Evolutionary conservation across 116 monocot genomes (phyloP).

Genomic region (Dioscorea cayenensis): DNA sequence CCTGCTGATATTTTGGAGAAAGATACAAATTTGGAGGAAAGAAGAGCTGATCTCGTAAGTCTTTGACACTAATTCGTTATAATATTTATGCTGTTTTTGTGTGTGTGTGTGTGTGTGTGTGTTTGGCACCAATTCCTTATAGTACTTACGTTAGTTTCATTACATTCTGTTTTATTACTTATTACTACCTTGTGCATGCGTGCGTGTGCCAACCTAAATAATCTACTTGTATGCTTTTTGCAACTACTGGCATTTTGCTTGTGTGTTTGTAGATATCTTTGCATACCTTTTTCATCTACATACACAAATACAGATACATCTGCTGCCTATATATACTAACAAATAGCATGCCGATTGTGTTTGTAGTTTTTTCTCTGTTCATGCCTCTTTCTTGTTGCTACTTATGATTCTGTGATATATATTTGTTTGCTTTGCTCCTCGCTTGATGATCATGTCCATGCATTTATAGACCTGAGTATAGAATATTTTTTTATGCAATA

Average conservation of each 20-base stretch:
- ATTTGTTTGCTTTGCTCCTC: background rate
- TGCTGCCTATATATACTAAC: background rate
- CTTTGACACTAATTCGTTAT: background rate
- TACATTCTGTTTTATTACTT: background rate
- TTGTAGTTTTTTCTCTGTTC: background rate
- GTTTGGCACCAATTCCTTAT: background rate
- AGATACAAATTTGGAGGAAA: slow-evolving; percentile 81
- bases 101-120: background rate
- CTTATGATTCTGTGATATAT: background rate
- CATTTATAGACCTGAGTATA: too few relatives aligned
- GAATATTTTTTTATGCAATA: too few relatives aligned
- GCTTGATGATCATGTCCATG: background rate
- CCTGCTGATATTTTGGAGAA: slow-evolving; percentile 65
- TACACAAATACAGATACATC: background rate
- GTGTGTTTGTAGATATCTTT: background rate
- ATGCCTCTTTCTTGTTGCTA: background rate
- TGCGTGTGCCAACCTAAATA: background rate
- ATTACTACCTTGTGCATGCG: background rate
- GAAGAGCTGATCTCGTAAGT: slow-evolving; percentile 89
- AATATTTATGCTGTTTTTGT: background rate
- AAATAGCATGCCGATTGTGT: background rate
- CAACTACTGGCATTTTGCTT: background rate
- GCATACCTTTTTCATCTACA: background rate
- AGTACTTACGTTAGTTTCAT: background rate
- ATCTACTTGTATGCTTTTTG: too few relatives aligned